Conservation (phyloP, 345 rosid species). For the Carallia brachiata region DNA sequence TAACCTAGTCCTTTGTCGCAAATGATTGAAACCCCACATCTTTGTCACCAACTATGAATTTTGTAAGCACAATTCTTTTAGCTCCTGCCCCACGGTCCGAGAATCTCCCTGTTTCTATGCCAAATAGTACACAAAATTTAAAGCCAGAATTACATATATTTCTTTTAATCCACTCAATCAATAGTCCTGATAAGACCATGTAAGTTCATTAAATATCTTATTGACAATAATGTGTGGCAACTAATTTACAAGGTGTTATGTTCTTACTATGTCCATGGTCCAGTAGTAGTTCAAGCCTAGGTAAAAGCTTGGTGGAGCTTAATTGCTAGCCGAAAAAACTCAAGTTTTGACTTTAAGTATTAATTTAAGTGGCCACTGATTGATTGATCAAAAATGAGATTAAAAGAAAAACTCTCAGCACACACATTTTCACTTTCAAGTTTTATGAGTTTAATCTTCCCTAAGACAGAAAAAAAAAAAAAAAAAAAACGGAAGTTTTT, state of each 20-base stretch:
- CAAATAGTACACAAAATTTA: background rate
- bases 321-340: slow-evolving; percentile 6
- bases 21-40: slow-evolving; percentile 14
- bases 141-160: background rate
- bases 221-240: no score
- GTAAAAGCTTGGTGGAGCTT: slow-evolving; percentile 31
- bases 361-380: no score
- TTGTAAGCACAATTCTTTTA: slow-evolving; percentile 23
- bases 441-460: no score
- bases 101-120: slow-evolving; percentile 27
- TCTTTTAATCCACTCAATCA: no score
- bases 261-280: slow-evolving; percentile 22
- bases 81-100: slow-evolving; percentile 24
- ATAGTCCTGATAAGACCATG: no score
- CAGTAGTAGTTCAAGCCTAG: slow-evolving; percentile 32
- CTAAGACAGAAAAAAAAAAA: no score
- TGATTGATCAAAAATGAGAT: no score
- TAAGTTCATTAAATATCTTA: no score
- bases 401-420: no score
- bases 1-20: slow-evolving; percentile 18
- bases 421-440: no score
- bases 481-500: slow-evolving; percentile 24
- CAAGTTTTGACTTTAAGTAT: no score
- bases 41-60: slow-evolving; percentile 24
- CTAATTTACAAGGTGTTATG: no score